A percentile compares a stretch with the other conserved stretches of the same genome.
phyloP scores from a whole-genome alignment of 2,329 filamentous ascomycete genomes.

The Phaeoacremonium minimum region DNA sequence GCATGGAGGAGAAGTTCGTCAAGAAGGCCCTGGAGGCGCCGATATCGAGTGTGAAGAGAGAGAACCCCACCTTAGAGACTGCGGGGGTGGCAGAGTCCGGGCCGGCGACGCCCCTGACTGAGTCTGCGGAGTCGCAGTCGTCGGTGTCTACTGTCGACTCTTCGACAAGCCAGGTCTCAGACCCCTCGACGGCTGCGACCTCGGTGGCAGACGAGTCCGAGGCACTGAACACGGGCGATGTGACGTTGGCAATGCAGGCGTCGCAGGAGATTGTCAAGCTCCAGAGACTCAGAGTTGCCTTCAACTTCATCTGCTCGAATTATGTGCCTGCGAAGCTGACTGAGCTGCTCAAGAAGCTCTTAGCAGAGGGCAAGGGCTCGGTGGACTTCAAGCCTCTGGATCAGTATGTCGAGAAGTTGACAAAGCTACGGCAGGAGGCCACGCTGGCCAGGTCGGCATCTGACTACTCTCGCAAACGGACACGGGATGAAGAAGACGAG shows the following conservation, averaged over 20 bases:
- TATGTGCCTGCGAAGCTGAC: slow-evolving; percentile 51
- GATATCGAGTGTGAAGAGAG: slow-evolving; percentile 61
- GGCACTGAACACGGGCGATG: slow-evolving; percentile 13
- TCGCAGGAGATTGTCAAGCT: slow-evolving; percentile 48
- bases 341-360: slow-evolving; percentile 31
- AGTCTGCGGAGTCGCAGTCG: slow-evolving; percentile 35
- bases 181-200: slow-evolving; percentile 40
- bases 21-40: slow-evolving; percentile 72
- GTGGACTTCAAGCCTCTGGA: slow-evolving; percentile 69
- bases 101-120: slow-evolving; percentile 21
- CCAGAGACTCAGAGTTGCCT: slow-evolving; percentile 60
- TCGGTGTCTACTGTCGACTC: slow-evolving; percentile 30
- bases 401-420: slow-evolving; percentile 62
- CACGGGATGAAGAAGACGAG: slow-evolving; percentile 62
- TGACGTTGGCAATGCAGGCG: slow-evolving; percentile 38
- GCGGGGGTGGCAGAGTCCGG: slow-evolving; percentile 11
- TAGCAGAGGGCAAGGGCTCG: slow-evolving; percentile 21
- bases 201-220: slow-evolving; percentile 29
- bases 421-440: slow-evolving; percentile 67
- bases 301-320: slow-evolving; percentile 59
- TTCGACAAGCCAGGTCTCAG: slow-evolving; percentile 28
- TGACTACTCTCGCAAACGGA: slow-evolving; percentile 69
- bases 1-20: slow-evolving; percentile 83
- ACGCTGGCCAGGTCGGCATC: slow-evolving; percentile 61
- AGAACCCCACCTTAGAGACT: slow-evolving; percentile 8